phyloP scores from a whole-genome alignment of 352 stramenopile species.

The Phytopythium montanum region DNA sequence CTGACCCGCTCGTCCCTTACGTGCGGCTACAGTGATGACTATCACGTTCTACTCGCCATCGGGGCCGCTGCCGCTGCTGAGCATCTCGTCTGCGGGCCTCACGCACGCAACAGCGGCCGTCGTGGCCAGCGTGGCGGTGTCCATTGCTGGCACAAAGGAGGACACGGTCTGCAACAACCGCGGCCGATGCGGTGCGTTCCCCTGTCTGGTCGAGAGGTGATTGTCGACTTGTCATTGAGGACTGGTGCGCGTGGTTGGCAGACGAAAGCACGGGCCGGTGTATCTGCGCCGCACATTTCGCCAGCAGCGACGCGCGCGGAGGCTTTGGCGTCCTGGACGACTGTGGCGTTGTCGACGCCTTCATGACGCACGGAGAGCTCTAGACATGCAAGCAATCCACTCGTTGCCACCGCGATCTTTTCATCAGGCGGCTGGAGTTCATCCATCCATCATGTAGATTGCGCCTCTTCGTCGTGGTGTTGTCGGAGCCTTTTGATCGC shows the following conservation, averaged over 20 bases:
- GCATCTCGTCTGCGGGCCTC: constrained; percentile 25
- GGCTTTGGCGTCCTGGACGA: constrained; percentile 43
- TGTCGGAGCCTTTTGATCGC: not conserved
- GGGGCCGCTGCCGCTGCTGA: constrained; percentile 51
- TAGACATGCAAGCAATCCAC: constrained; percentile 15
- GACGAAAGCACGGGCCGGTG: constrained; percentile 64
- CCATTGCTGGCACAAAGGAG: constrained; percentile 50
- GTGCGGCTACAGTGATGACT: constrained; percentile 17
- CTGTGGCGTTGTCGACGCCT: constrained; percentile 58
- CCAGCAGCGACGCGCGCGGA: constrained; percentile 54
- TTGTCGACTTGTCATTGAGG: not conserved
- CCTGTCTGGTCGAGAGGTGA: not conserved
- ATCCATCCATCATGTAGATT: no score
- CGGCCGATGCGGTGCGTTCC: constrained; percentile 59
- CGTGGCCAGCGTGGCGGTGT: constrained; percentile 18
- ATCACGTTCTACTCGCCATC: constrained; percentile 68
- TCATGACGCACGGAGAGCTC: constrained; percentile 61
- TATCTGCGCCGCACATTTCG: constrained; percentile 51
- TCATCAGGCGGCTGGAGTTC: no score
- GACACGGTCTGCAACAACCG: constrained; percentile 74
- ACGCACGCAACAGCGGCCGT: constrained; percentile 35
- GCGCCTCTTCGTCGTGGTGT: no score
- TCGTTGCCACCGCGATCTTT: not conserved
- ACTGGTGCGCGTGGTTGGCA: constrained; percentile 9
- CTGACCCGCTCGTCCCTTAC: not conserved